These are phyloP conservation scores for Funneliformis geosporum DNA, from an alignment of 192 early-diverging fungal species.

Conservation along the genomic window DNA sequence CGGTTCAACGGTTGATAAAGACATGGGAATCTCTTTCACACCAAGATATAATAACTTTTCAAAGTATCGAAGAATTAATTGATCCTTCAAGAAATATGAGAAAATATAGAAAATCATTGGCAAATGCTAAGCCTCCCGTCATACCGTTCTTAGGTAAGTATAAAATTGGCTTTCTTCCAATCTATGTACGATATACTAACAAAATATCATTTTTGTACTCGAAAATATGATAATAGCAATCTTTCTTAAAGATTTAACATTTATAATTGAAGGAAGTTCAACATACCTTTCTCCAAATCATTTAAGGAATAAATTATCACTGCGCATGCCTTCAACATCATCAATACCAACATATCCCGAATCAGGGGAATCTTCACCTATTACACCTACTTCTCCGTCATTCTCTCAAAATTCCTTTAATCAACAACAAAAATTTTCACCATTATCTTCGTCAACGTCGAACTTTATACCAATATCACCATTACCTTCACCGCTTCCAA, in stretches of 20 bases:
- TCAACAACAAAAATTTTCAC: too few relatives aligned
- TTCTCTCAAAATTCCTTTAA: not conserved
- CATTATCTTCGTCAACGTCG: too few relatives aligned
- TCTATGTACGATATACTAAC: not conserved
- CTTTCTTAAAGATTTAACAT: conserved; percentile 73
- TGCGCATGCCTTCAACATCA: not conserved
- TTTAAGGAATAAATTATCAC: not conserved
- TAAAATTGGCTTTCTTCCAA: not conserved
- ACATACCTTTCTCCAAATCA: too few relatives aligned
- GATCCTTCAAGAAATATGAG: conserved; percentile 69
- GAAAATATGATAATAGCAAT: conserved; percentile 39
- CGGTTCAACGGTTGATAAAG: conserved; percentile 57
- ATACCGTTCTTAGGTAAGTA: conserved; percentile 63
- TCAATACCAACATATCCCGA: not conserved
- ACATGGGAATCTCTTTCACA: conserved; percentile 60
- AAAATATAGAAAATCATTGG: conserved; percentile 57
- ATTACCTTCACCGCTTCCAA: not conserved
- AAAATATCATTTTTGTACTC: too few relatives aligned
- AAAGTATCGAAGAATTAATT: conserved; percentile 57
- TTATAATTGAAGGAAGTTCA: conserved; percentile 73
- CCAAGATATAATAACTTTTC: conserved; percentile 46
- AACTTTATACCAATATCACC: too few relatives aligned
- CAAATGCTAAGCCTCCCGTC: conserved; percentile 44
- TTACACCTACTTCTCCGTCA: too few relatives aligned
- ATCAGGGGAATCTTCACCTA: not conserved